Evolutionary conservation across 768 basidiomycete species (phyloP), one percentile per base, ranked within the genome.

Genomic region (Tricholoma flavovirens): DNA sequence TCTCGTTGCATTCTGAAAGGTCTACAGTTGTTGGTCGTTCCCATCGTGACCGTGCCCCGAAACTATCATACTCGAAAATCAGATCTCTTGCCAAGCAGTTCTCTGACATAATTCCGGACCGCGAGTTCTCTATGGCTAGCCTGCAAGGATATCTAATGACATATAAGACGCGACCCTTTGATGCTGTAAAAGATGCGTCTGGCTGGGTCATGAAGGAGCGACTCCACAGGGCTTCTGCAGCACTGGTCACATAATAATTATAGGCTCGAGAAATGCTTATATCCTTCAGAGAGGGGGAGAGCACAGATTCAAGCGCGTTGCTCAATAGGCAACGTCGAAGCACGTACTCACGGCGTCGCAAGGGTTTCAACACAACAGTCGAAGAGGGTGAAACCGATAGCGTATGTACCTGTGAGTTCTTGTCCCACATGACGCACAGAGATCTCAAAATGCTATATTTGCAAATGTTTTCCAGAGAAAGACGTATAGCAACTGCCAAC

Each of bases 71-170:
- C 32, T 56, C 64, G 4, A 69, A 76, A 59, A 58, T 83, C 21
- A 64, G 66, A 7, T 53, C 54, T 36, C 81, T 90, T 36, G 84
- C 87, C 1, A 65, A 66, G 8, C 67, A 68, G 21, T 91, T 91
- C 61, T 76, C 81, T 2, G 73, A 73, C 1, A 68, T 64, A 8
- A 74, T 91, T 42, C 77, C 77, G 4, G 75, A 78, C 49, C 68
- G 73, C 33, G 71, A 75, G 62, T 69, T 77, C 38, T 81, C 75
- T 21, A 79, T 78, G 76, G 79, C 76, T 22, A 65, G 66, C 46
- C 68, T 79, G 50, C 78, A 78, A 60, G 77, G 84, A 5, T 88
- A 82, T 65, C 66, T 90, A 58, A 86, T 91, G 84, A 69, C 71
- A n/a, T 79, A 84, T 72, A 88, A 89, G 67, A 73, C 71, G 5